These are phyloP conservation scores for Heritiera fomes DNA, from an alignment of 345 rosid species.

Conservation along the genomic window DNA sequence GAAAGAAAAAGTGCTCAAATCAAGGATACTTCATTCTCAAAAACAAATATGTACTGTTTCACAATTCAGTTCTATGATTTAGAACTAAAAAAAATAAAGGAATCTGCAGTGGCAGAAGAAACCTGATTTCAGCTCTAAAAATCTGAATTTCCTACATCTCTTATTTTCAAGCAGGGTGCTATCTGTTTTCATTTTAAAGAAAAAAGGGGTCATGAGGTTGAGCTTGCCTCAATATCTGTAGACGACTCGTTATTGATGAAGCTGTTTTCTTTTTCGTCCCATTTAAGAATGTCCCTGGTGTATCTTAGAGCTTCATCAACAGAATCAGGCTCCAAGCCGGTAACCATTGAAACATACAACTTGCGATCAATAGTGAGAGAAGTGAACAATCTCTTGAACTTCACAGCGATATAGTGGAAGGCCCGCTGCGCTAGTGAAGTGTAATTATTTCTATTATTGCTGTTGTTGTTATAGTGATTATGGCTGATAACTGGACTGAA, in stretches of 20 bases:
- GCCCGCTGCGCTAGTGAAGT: constrained; percentile 64
- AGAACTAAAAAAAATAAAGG: not conserved
- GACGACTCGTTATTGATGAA: constrained; percentile 40
- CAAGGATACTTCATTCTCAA: not conserved
- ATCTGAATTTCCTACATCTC: not conserved
- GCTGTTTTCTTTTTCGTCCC: constrained; percentile 48
- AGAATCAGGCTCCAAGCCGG: constrained; percentile 58
- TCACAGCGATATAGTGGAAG: constrained; percentile 61
- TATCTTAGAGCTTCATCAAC: constrained; percentile 61
- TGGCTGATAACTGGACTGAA: constrained; percentile 62
- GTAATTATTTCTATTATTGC: constrained; percentile 29
- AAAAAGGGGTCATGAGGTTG: constrained; percentile 36
- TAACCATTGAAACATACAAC: constrained; percentile 56
- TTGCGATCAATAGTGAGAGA: constrained; percentile 47
- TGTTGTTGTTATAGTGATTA: constrained; percentile 23
- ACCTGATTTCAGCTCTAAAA: not conserved
- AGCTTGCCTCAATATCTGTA: constrained; percentile 52
- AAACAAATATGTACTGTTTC: not conserved
- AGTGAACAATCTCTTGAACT: constrained; percentile 69
- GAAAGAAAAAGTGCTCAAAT: not conserved
- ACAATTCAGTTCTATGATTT: not conserved
- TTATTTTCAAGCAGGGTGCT: not conserved
- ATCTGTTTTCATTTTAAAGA: not conserved
- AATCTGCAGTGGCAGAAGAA: not conserved
- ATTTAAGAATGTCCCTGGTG: constrained; percentile 62